These are phyloP conservation scores for Lentinula sp. DNA, from an alignment of 768 basidiomycete genomes.

Conservation along the genomic window DNA sequence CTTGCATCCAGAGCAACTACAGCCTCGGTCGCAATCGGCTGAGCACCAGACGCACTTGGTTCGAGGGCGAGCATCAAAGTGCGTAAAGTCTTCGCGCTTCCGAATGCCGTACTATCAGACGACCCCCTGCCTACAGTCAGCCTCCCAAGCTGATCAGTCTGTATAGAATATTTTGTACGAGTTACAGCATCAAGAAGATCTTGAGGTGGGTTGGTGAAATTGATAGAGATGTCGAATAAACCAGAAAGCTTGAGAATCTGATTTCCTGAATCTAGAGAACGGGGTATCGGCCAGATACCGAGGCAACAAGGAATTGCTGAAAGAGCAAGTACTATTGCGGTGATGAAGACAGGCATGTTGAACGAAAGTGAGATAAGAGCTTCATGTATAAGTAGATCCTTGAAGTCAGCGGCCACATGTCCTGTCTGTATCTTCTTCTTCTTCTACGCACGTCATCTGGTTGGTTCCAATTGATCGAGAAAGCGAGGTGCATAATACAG, in stretches of 20 bases:
- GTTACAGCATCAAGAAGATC: conserved; percentile 56
- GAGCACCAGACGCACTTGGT: conserved; percentile 19
- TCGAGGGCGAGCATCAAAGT: conserved; percentile 38
- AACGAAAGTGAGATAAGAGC: not conserved
- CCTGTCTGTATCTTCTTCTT: not conserved
- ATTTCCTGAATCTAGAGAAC: conserved; percentile 35
- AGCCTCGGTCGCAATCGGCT: conserved; percentile 48
- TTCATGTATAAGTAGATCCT: not conserved
- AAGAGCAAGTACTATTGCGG: not conserved
- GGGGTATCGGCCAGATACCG: conserved; percentile 42
- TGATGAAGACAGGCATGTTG: not conserved
- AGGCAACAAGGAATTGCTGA: not conserved
- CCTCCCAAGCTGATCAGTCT: conserved; percentile 50
- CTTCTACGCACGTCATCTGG: not conserved
- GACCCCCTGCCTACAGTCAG: conserved; percentile 57
- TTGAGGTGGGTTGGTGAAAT: conserved; percentile 36
- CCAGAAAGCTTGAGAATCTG: conserved; percentile 40
- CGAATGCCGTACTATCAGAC: conserved; percentile 32
- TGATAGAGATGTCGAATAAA: conserved; percentile 43
- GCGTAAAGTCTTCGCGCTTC: conserved; percentile 33
- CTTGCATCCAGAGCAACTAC: conserved; percentile 42
- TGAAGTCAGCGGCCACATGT: not conserved
- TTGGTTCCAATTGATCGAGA: not conserved
- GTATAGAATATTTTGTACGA: conserved; percentile 37
- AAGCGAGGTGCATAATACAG: not conserved